phyloP scores from a whole-genome alignment of 192 early-diverging fungal species.

The Entophlyctis luteolus region DNA sequence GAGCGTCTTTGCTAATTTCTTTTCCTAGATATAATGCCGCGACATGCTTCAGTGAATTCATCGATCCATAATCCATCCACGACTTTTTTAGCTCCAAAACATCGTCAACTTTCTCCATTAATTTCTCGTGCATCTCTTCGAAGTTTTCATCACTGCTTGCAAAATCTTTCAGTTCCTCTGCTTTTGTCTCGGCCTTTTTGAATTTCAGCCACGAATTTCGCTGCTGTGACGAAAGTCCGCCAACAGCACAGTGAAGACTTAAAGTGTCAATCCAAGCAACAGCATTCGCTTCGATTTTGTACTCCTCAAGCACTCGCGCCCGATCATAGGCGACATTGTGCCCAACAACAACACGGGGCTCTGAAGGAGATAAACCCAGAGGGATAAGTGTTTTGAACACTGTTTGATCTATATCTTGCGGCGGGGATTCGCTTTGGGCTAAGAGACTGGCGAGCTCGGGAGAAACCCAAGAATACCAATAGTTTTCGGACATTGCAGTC shows the following conservation, averaged over 20 bases:
- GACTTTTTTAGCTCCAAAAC: constrained; percentile 2
- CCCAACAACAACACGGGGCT: constrained; percentile 67
- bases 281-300: constrained; percentile 52
- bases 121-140: constrained; percentile 27
- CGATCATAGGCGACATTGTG: constrained; percentile 94
- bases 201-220: constrained; percentile 72
- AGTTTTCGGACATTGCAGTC: constrained; percentile 60
- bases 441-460: constrained; percentile 59
- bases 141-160: constrained; percentile 45
- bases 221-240: constrained; percentile 88
- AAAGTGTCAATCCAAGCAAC: constrained; percentile 85
- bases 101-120: background rate
- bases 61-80: constrained; percentile 58
- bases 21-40: constrained; percentile 71
- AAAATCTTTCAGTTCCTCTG: constrained; percentile 31
- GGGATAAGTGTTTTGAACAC: constrained; percentile 56
- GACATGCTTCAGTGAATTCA: constrained; percentile 76
- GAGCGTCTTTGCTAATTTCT: constrained; percentile 39
- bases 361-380: constrained; percentile 41
- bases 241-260: constrained; percentile 83
- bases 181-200: constrained; percentile 47
- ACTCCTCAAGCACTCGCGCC: constrained; percentile 83
- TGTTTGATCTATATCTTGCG: background rate
- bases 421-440: background rate
- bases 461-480: constrained; percentile 93